A percentile compares a stretch with the other conserved stretches of the same genome.
phyloP scores from a whole-genome alignment of 495 filamentous ascomycete genomes.

The Amorphotheca resinae region DNA sequence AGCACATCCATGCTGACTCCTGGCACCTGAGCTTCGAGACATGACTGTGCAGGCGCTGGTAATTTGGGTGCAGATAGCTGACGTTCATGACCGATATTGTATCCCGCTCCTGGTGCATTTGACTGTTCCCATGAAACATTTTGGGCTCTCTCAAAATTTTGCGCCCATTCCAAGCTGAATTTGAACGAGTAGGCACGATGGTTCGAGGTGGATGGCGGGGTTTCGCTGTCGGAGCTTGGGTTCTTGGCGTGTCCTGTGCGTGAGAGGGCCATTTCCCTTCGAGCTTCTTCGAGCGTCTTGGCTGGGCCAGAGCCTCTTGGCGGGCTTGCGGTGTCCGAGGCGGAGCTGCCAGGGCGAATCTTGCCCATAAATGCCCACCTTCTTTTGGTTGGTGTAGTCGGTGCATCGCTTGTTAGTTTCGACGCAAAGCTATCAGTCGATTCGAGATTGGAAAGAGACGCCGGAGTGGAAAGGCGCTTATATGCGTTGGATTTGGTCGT shows the following conservation, averaged over 20 bases:
- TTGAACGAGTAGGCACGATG: constrained; percentile 58
- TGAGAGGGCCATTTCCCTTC: constrained; percentile 20
- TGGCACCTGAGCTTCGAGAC: constrained; percentile 10
- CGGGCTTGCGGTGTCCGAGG: constrained; percentile 22
- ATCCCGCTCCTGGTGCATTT: constrained; percentile 1
- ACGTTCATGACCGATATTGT: constrained; percentile 29
- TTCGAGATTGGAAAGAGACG: constrained; percentile 9
- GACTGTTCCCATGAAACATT: background rate
- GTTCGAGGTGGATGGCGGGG: constrained; percentile 21
- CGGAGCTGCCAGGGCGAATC: constrained; percentile 43
- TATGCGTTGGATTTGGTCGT: constrained; percentile 27
- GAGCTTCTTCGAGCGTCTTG: constrained; percentile 19
- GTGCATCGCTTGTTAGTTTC: constrained; percentile 11
- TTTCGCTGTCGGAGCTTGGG: constrained; percentile 17
- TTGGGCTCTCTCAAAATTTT: constrained; percentile 30
- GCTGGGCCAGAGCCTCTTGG: constrained; percentile 24
- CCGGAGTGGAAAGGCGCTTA: constrained; percentile 26
- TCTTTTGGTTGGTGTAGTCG: constrained; percentile 35
- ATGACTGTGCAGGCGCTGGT: constrained; percentile 46
- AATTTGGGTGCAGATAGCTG: constrained; percentile 62
- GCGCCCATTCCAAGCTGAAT: constrained; percentile 60
- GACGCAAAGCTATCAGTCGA: constrained; percentile 1
- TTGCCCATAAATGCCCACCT: constrained; percentile 59
- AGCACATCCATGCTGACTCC: constrained; percentile 9
- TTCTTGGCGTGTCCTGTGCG: constrained; percentile 17